Base-by-base conservation (phyloP, 495 filamentous ascomycete species). In the Venustampulla echinocandica region DNA sequence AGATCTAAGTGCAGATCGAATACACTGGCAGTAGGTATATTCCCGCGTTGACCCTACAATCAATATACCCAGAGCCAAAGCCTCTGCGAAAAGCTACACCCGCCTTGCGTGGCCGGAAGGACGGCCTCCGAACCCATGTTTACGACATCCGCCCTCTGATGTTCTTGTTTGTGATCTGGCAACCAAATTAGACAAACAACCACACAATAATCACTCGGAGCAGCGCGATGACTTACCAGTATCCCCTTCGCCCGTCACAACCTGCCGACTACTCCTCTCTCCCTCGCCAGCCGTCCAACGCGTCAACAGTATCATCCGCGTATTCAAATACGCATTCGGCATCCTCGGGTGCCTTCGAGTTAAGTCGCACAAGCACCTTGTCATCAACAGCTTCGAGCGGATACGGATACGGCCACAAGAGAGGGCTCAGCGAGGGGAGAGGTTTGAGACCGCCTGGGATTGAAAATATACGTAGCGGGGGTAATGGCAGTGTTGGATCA, bases 311-410 rank as follows among this genome's bases (percentile, higher is more conserved):
- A 46, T 94, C 87, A 14, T 89, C 87, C 0, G 73, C 78, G 17
- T 89, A 87, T 60, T 87, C 87, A 10, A 68, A 76, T 53, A 73
- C 78, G 17, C 89, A 87, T 60, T 87, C 87, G 9, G 67, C 76
- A 53, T 70, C 65, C 27, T 87, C 85, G 13, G 79, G 75, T 52
- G 69, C 73, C 1, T 82, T 79, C 51, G 71, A 80, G 13, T 69
- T 80, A 15, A 85, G 82, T 55, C 79, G 82, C 35, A 79, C 84
- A 38, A 88, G 85, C 59, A 87, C 84, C 6, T 63, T 81, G 22
- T 87, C 86, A n/a, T 90, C 87, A 3, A 74, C 76, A 53, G 74
- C 73, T 9, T 90, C 87, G n/a, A 81, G 76, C 60, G 67, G 67
- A 21, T 75, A 67, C 60, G 67, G 67, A 21, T 75, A 67, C 33